These are phyloP conservation scores for Chrysosporium queenslandicum DNA, from an alignment of 2,329 filamentous ascomycete genomes.

Conservation along the genomic window DNA sequence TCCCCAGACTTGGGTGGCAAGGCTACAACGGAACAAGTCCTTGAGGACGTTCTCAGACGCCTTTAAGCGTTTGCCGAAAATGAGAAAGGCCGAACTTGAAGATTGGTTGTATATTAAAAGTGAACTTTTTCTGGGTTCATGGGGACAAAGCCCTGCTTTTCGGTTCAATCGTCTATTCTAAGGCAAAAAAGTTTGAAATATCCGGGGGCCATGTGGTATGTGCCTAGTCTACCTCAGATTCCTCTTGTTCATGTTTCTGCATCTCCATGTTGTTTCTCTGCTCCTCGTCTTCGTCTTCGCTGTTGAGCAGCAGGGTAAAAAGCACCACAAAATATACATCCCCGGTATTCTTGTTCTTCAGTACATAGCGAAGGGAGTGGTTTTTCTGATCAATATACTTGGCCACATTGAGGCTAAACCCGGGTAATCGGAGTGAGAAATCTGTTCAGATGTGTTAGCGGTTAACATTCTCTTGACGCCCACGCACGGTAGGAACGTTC, in stretches of 20 bases:
- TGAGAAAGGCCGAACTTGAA: neutral
- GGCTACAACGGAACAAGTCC: slow-evolving; percentile 74
- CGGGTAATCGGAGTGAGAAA: slow-evolving; percentile 33
- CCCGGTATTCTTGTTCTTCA: slow-evolving; percentile 67
- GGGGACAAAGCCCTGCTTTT: neutral
- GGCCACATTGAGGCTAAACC: slow-evolving; percentile 29
- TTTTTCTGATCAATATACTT: slow-evolving; percentile 52
- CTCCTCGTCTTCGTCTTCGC: slow-evolving; percentile 18
- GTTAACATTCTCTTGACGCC: no score
- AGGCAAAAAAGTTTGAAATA: neutral
- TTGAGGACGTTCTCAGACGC: slow-evolving; percentile 66
- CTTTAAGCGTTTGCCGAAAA: slow-evolving; percentile 7
- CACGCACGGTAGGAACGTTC: no score
- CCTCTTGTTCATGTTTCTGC: neutral
- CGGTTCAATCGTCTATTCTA: neutral
- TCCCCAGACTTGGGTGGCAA: slow-evolving; percentile 85
- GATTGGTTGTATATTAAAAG: neutral
- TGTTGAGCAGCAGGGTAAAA: slow-evolving; percentile 57
- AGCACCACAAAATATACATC: slow-evolving; percentile 71
- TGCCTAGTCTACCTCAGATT: slow-evolving; percentile 21
- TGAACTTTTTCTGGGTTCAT: neutral
- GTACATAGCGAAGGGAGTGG: slow-evolving; percentile 80
- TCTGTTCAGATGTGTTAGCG: slow-evolving; percentile 17
- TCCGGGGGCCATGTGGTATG: neutral
- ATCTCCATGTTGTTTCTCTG: slow-evolving; percentile 10